Evolutionary conservation across 179 eudicot genomes (phyloP).

Genomic region (Heliamphora pulchella): DNA sequence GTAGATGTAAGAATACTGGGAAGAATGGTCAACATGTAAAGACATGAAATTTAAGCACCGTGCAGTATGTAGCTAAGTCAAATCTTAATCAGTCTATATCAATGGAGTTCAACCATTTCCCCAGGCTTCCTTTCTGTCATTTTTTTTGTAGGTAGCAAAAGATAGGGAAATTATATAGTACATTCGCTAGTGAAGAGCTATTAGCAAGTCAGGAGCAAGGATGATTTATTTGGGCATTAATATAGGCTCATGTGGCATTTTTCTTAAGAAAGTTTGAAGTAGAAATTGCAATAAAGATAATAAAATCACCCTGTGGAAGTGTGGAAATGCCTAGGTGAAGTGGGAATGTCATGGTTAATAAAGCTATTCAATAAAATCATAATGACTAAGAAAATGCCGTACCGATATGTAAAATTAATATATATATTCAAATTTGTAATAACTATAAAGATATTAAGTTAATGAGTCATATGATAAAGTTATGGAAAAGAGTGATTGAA

Average conservation of each 20-base stretch:
- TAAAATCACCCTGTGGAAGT: no score
- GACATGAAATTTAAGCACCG: neutral
- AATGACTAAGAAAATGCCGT: no score
- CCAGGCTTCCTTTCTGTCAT: neutral
- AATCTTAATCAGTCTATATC: neutral
- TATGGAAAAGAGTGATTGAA: no score
- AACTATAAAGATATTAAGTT: no score
- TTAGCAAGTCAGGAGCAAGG: neutral
- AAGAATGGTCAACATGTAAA: slow-evolving; percentile 1
- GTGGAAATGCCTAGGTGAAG: no score
- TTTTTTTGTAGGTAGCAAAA: neutral
- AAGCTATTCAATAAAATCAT: no score
- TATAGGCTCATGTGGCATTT: neutral
- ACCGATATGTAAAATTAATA: no score
- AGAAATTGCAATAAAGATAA: no score
- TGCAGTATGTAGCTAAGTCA: slow-evolving; percentile 1
- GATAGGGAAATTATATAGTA: neutral
- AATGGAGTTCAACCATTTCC: neutral
- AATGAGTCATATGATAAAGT: no score
- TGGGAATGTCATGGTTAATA: no score
- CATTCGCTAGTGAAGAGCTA: neutral
- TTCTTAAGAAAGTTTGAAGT: neutral
- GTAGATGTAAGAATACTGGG: neutral
- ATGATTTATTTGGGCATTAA: neutral
- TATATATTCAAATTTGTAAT: no score